These are phyloP conservation scores for Phialocephala subalpina DNA, from an alignment of 2,329 filamentous ascomycete species.

Conservation along the genomic window DNA sequence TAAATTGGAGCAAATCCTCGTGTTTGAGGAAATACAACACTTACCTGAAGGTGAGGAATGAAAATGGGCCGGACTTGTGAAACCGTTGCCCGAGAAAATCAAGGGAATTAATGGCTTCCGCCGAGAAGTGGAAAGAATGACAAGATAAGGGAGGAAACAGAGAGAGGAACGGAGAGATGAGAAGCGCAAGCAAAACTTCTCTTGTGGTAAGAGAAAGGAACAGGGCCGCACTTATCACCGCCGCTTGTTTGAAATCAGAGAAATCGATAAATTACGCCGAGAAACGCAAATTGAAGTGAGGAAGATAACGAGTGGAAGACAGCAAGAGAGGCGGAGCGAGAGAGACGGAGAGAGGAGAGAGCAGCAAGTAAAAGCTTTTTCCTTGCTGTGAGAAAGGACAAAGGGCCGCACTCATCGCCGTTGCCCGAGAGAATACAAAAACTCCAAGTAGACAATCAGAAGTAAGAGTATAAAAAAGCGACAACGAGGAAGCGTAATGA, in stretches of 20 bases:
- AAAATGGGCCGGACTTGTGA: too few species aligned
- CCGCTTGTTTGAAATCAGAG: too few species aligned
- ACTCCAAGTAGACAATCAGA: not conserved
- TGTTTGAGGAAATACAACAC: not conserved
- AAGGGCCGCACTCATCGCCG: slow-evolving; percentile 5
- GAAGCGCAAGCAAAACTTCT: too few species aligned
- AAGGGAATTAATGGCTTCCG: not conserved
- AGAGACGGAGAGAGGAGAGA: too few species aligned
- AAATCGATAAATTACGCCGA: too few species aligned
- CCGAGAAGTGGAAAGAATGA: not conserved
- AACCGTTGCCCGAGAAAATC: too few species aligned
- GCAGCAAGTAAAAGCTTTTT: not conserved
- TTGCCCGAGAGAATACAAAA: not conserved
- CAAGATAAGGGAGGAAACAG: not conserved
- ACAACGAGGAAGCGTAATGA: not conserved
- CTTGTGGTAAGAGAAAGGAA: too few species aligned
- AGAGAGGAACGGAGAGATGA: not conserved
- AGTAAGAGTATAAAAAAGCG: not conserved
- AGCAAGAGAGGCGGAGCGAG: not conserved
- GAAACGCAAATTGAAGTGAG: not conserved
- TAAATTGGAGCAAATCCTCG: not conserved
- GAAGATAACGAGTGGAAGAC: not conserved
- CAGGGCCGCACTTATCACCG: too few species aligned
- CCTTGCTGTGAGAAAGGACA: not conserved
- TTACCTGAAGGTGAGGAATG: not conserved